Base-by-base conservation (phyloP, 257 asterid genomes). In the Ophiorrhiza pumila region DNA sequence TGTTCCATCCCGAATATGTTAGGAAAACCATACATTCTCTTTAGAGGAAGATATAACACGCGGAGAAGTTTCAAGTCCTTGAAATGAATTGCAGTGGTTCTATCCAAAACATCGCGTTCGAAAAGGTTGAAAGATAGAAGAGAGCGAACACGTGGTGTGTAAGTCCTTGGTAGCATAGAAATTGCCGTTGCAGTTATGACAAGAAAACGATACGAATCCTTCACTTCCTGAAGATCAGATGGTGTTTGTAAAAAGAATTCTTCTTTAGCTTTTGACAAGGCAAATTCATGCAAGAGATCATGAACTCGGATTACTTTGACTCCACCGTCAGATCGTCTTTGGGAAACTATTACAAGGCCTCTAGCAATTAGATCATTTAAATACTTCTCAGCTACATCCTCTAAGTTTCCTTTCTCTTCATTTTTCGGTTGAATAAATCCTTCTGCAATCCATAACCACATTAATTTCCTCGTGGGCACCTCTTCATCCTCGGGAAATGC, bases 11-110 rank as follows among this genome's bases (percentile, higher is more conserved):
- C 14, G 6, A 64, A 70, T 3, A 77, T 25, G 49, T 27, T 41
- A 25, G 29, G 18, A 0, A 43, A 74, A 23, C 22, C 41, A 53
- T 39, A 43, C 15, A 20, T 9, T 29, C 25, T n/a, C 35, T 45
- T 27, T 3, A 27, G 27, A 5, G 25, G 47, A 42, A 65, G 45
- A 53, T 45, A 64, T 47, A 77, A 46, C 45, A 71, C 81, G 22
- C 71, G 71, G 0, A 77, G 65, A 43, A 77, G 77, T 46, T 77
- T 77, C 25, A 77, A 77, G 25, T 37, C 39, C 18, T 37, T 46
- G 9, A 65, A 72, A 52, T 23, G 50, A 37, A 58, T 32, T n/a
- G 23, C 32, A 39, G n/a, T n/a, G n/a, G 7, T 25, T 3, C 13
- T 4, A n/a, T 8, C 23, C 17, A 7, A 0, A 8, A 42, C 7